A percentile compares a stretch with the other conserved stretches of the same genome.
Conservation (phyloP, 495 filamentous ascomycete genomes). For the Talaromyces borbonicus region DNA sequence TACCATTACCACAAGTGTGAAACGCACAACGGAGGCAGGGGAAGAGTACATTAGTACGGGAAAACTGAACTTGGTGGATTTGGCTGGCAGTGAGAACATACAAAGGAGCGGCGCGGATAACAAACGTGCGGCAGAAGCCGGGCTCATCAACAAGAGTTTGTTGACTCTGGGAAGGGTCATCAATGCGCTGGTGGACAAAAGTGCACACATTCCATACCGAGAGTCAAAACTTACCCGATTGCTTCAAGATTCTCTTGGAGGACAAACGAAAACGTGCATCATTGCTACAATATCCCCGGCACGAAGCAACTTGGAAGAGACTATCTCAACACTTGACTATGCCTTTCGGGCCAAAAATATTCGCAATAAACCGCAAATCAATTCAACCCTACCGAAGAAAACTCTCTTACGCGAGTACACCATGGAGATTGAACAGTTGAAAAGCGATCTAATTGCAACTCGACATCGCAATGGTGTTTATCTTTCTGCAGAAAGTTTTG, state of each 20-base stretch:
- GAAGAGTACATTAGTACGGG: constrained; percentile 90
- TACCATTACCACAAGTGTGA: constrained; percentile 82
- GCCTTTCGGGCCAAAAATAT: constrained; percentile 98
- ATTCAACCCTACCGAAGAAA: constrained; percentile 83
- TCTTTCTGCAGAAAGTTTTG: constrained; percentile 71
- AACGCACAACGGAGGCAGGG: constrained; percentile 66
- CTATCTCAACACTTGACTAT: constrained; percentile 94
- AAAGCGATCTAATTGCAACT: constrained; percentile 86
- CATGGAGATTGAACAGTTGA: constrained; percentile 85
- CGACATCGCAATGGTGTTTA: constrained; percentile 93
- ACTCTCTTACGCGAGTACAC: constrained; percentile 85
- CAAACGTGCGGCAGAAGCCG: constrained; percentile 90
- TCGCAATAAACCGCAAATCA: constrained; percentile 92
- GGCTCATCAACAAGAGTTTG: constrained; percentile 94
- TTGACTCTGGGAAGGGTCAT: constrained; percentile 93
- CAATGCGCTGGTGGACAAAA: constrained; percentile 89
- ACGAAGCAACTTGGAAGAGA: constrained; percentile 91
- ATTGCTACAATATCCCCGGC: constrained; percentile 94
- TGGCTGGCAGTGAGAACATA: constrained; percentile 96
- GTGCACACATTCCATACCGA: constrained; percentile 82
- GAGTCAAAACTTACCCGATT: constrained; percentile 95
- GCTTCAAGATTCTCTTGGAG: constrained; percentile 91
- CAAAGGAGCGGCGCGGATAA: constrained; percentile 95
- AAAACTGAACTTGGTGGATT: constrained; percentile 91
- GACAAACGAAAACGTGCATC: constrained; percentile 94